phyloP scores from a whole-genome alignment of 768 basidiomycete genomes.

The Leccinum disarticulatum region DNA sequence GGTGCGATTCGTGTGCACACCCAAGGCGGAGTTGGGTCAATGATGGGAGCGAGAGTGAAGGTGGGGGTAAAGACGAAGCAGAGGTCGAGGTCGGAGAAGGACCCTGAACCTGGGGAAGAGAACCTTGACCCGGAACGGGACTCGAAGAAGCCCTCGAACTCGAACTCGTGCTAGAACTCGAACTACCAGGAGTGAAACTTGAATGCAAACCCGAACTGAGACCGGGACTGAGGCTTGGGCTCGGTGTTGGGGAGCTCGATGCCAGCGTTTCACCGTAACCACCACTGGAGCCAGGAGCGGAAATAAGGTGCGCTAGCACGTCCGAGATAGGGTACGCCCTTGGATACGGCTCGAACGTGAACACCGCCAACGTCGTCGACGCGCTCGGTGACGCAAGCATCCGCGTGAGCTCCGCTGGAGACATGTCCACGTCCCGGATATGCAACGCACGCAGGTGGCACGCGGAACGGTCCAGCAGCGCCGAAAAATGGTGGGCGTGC shows the following conservation, averaged over 20 bases:
- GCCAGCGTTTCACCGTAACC: background rate
- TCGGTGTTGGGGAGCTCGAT: background rate
- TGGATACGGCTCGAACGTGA: constrained; percentile 27
- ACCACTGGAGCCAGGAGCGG: background rate
- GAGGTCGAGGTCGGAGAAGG: background rate
- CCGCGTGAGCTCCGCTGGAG: constrained; percentile 19
- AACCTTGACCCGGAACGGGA: background rate
- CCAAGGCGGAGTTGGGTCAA: constrained; percentile 22
- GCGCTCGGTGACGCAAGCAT: constrained; percentile 19
- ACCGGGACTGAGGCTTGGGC: background rate
- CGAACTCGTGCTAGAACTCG: background rate
- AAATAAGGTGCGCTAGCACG: constrained; percentile 16
- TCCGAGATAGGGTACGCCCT: constrained; percentile 18
- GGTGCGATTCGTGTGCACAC: constrained; percentile 23
- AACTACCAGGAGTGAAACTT: background rate
- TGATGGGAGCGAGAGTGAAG: constrained; percentile 11
- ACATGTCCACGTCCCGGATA: constrained; percentile 24
- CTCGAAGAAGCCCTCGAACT: background rate
- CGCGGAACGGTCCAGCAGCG: constrained; percentile 22
- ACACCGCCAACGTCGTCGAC: constrained; percentile 17
- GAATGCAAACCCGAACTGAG: background rate
- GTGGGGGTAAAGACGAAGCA: background rate
- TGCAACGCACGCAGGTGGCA: constrained; percentile 21
- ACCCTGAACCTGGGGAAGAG: background rate
- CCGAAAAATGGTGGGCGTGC: constrained; percentile 23